A percentile compares a stretch with the other conserved stretches of the same genome.
These are phyloP conservation scores for Fusarium succisae DNA, from an alignment of 2,329 filamentous ascomycete genomes.

Conservation along the genomic window DNA sequence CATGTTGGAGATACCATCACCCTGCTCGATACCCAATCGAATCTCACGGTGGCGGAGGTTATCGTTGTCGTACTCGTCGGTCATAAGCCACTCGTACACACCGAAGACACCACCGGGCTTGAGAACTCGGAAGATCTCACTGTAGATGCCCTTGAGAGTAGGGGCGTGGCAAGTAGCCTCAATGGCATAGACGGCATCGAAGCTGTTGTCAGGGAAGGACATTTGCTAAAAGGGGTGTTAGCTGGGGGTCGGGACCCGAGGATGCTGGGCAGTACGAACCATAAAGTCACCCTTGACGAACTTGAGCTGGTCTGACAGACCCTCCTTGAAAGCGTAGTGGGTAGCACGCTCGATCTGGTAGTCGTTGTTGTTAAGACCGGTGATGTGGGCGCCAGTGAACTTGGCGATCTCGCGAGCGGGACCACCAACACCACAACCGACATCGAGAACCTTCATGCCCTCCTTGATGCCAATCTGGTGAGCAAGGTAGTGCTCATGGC, in stretches of 20 bases:
- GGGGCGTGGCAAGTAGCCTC: slow-evolving; percentile 97
- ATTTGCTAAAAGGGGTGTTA: slow-evolving; percentile 72
- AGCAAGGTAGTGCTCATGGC: slow-evolving; percentile 98
- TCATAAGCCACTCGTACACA: slow-evolving; percentile 99
- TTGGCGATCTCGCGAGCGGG: slow-evolving; percentile 96
- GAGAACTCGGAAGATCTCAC: slow-evolving; percentile 91
- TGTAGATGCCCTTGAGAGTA: slow-evolving; percentile 89
- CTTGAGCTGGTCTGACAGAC: slow-evolving; percentile 78
- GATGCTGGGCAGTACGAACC: slow-evolving; percentile 54
- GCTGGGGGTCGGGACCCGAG: not conserved
- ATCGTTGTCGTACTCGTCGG: slow-evolving; percentile 89
- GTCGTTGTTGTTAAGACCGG: slow-evolving; percentile 98
- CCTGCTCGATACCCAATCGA: slow-evolving; percentile 92
- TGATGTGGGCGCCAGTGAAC: slow-evolving; percentile 89
- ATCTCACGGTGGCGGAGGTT: slow-evolving; percentile 89
- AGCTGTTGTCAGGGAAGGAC: slow-evolving; percentile 89
- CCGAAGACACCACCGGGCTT: slow-evolving; percentile 97
- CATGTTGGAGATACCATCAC: slow-evolving; percentile 98
- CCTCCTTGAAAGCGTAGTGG: slow-evolving; percentile 83
- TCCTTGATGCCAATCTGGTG: slow-evolving; percentile 87
- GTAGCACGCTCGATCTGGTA: slow-evolving; percentile 98
- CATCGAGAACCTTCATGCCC: slow-evolving; percentile 90
- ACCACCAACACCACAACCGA: slow-evolving; percentile 96
- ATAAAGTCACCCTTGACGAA: slow-evolving; percentile 99
- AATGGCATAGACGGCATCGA: slow-evolving; percentile 96